A percentile compares a stretch with the other conserved stretches of the same genome.
Evolutionary conservation across 371 early-diverging fungal genomes (phyloP).

Genomic region (Blastocladiella emersonii): DNA sequence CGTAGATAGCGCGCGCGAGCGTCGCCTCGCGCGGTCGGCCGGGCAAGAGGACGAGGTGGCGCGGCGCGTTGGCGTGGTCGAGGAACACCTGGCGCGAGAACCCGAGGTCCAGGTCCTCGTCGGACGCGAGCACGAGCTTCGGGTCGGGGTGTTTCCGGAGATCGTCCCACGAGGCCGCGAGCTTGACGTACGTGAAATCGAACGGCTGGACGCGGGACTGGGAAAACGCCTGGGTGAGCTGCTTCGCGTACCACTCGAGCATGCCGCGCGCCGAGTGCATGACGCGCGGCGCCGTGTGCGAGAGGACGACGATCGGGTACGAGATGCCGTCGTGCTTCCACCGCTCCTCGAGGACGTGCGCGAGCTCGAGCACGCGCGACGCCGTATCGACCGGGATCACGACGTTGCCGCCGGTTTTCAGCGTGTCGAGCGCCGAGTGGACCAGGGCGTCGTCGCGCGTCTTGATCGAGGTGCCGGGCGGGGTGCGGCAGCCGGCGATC

Average conservation of each 20-base stretch:
- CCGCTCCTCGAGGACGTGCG: conserved; percentile 71
- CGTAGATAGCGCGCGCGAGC: conserved; percentile 51
- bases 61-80: conserved; percentile 38
- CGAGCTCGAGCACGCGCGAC: conserved; percentile 83
- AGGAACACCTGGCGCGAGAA: conserved; percentile 63
- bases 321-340: conserved; percentile 54
- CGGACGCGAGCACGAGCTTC: conserved; percentile 71
- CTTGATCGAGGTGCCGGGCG: background rate
- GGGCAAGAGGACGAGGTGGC: conserved; percentile 61
- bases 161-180: conserved; percentile 54
- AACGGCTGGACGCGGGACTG: conserved; percentile 71
- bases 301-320: conserved; percentile 61
- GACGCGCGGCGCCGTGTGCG: conserved; percentile 55
- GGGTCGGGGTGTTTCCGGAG: conserved; percentile 51
- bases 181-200: conserved; percentile 63
- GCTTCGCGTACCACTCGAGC: conserved; percentile 92
- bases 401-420: conserved; percentile 58
- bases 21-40: conserved; percentile 59
- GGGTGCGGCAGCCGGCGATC: conserved; percentile 66
- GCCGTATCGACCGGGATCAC: conserved; percentile 82
- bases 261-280: conserved; percentile 74
- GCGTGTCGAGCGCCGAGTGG: conserved; percentile 47
- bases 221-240: conserved; percentile 51
- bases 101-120: conserved; percentile 62
- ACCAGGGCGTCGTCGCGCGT: background rate